phyloP scores from a whole-genome alignment of 1,284 basidiomycete genomes.

The Psilocybe mexicana region DNA sequence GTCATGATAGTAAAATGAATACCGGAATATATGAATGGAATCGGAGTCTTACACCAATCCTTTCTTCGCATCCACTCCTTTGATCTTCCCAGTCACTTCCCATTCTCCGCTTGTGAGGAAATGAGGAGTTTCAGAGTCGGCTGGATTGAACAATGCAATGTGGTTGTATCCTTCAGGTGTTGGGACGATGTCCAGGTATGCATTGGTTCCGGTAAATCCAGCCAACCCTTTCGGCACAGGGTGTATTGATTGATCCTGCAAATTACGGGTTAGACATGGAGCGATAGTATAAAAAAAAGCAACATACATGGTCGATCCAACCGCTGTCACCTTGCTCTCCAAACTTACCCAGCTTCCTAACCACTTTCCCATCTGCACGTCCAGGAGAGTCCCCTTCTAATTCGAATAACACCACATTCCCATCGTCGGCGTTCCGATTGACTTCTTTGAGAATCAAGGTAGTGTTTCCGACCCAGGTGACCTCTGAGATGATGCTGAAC shows the following conservation, averaged over 20 bases:
- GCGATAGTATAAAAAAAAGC: slow-evolving; percentile 5
- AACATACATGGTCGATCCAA: slow-evolving; percentile 84
- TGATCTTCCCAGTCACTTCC: slow-evolving; percentile 83
- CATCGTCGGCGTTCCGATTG: slow-evolving; percentile 78
- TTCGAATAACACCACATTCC: slow-evolving; percentile 79
- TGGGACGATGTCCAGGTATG: slow-evolving; percentile 89
- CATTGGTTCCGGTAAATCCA: slow-evolving; percentile 42
- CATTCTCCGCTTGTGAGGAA: slow-evolving; percentile 88
- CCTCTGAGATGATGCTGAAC: slow-evolving; percentile 78
- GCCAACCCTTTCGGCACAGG: slow-evolving; percentile 48
- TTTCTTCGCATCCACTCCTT: slow-evolving; percentile 68
- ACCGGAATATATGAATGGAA: slow-evolving; percentile 18
- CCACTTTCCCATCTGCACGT: slow-evolving; percentile 52
- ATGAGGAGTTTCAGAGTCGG: slow-evolving; percentile 63
- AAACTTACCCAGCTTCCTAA: slow-evolving; percentile 73
- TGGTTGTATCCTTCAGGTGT: slow-evolving; percentile 82
- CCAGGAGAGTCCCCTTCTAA: slow-evolving; percentile 34
- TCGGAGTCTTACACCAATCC: slow-evolving; percentile 65
- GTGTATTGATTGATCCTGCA: slow-evolving; percentile 61
- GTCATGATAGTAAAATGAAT: slow-evolving; percentile 4
- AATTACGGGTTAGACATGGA: not conserved
- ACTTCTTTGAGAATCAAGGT: slow-evolving; percentile 87
- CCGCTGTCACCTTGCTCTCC: slow-evolving; percentile 89
- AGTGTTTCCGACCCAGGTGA: slow-evolving; percentile 82
- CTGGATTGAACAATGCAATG: slow-evolving; percentile 84